Evolutionary conservation across 2,329 filamentous ascomycete genomes (phyloP), one percentile per base, ranked within the genome.

Genomic region (Leptographium lundbergii): DNA sequence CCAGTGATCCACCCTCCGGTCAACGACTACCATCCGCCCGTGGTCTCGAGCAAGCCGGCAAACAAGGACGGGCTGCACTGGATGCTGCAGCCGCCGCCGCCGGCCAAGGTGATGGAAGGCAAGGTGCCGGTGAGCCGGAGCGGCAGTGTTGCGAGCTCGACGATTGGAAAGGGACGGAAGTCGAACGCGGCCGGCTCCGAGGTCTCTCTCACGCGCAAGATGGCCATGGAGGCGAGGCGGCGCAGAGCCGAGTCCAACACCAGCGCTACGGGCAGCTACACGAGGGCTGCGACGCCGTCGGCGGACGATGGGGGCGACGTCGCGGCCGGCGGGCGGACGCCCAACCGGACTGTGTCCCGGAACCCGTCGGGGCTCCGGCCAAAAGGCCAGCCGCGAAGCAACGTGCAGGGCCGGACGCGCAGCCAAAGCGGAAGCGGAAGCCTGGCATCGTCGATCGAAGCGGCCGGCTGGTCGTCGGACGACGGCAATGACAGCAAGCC

Each of bases 31-130:
- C 89, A 95, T 69, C 89, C 89, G 6, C 89, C 90, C 3, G 86
- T 95, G 57, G 88, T 94, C 61, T 89, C 82, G 70, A 89, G 84
- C 72, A 87, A 82, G 59, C 87, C 85, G 17, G 79, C 77, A 45
- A 84, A 81, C 68, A 83, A 76, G 67, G 83, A 84, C 58, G 89
- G 88, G 61, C 86, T 88, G 58, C 81, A 80, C 67, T 96, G 91
- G 91, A 96, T 96, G 91, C 76, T 95, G 57, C 89, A 95, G 68
- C 91, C 91, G 2, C 90, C 91, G 1, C 91, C 91, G n/a, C 82
- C 86, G 39, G 90, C 91, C 59, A 91, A 87, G 69, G 79, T 96
- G 61, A 96, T 96, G 91, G 88, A 87, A 63, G 91, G 91, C 64
- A 94, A 91, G 69, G 82, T 88, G 42, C 82, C 83, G 34, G 84